Base-by-base conservation (phyloP, 2,329 filamentous ascomycete species). In the Paecilomyces fulvus region DNA sequence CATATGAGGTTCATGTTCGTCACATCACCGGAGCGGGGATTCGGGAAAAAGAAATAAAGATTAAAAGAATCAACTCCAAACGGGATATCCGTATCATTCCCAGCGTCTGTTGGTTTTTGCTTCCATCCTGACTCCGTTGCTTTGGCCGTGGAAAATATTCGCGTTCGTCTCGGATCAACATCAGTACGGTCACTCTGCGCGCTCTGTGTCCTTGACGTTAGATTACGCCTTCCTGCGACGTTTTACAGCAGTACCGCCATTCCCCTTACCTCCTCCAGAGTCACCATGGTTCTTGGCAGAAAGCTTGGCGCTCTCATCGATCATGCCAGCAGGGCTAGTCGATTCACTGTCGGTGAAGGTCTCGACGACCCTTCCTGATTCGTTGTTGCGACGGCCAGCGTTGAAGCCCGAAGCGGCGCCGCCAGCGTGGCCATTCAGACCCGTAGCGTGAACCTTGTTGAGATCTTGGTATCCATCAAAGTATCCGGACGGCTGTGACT, bases 311-410 rank as follows among this genome's bases (percentile, higher is more conserved):
- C 58, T 65, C 20, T 73, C 70, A 48, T 72, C 73, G 11, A 66
- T 60, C 3, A 67, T 67, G 25, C 67, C 68, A 17, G 69, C 65
- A 9, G 75, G 75, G 56, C 74, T 77, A 1, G 74, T 73, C 10
- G 68, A 60, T 59, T 76, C 75, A 55, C 75, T 77, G 60, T 75
- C 75, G 9, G 75, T 74, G 58, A 77, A 64, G 12, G 74, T 72
- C 59, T 77, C 75, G 25, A 76, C 67, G 14, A 75, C 70, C 4
- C 68, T 64, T 9, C 68, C 68, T 1, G 69, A 60, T 25, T 70
- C 67, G n/a, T 56, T 58, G 17, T 59, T 60, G 20, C 55, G 33
- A 37, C 14, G 33, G 12, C 11, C 33, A 17, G 33, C 20, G 23
- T 57, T 52, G 14, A 51, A 56, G 11, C 59, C 56, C 1, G 55